phyloP scores from a whole-genome alignment of 495 filamentous ascomycete genomes.

The Pseudoneurospora amorphoporcata region DNA sequence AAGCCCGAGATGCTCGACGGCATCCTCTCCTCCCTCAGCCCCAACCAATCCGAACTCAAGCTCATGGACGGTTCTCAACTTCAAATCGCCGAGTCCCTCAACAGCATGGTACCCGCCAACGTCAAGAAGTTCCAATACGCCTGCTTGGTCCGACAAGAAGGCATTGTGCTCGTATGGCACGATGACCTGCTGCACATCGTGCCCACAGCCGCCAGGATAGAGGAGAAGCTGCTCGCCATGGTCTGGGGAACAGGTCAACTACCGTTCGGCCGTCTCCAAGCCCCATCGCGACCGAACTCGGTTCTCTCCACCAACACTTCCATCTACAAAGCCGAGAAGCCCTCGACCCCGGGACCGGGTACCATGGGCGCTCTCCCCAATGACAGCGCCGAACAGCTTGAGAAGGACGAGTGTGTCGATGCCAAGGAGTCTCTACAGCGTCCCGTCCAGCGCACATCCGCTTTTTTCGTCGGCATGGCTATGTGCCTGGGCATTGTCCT shows the following conservation, averaged over 20 bases:
- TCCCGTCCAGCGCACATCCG: slow-evolving; percentile 49
- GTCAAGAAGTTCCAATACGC: slow-evolving; percentile 60
- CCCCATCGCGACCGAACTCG: not conserved
- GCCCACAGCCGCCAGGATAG: slow-evolving; percentile 48
- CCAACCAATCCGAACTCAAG: slow-evolving; percentile 53
- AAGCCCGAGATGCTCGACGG: slow-evolving; percentile 1
- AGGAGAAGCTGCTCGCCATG: slow-evolving; percentile 54
- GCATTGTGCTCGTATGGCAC: slow-evolving; percentile 60
- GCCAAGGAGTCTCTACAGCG: slow-evolving; percentile 46
- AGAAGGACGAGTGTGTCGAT: slow-evolving; percentile 57
- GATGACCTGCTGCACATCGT: slow-evolving; percentile 56
- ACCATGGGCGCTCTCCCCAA: slow-evolving; percentile 4
- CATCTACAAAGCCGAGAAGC: slow-evolving; percentile 35
- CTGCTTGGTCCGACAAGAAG: slow-evolving; percentile 54
- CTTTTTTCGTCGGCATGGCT: slow-evolving; percentile 50
- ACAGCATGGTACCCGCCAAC: slow-evolving; percentile 39
- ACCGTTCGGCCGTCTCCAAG: not conserved
- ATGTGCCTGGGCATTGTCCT: slow-evolving; percentile 46
- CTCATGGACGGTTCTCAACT: slow-evolving; percentile 57
- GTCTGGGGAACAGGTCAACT: slow-evolving; percentile 37
- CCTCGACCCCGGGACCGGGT: slow-evolving; percentile 28
- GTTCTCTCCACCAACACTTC: slow-evolving; percentile 20
- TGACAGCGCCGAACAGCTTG: slow-evolving; percentile 27
- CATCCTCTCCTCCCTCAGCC: slow-evolving; percentile 20
- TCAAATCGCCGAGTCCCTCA: slow-evolving; percentile 56